Percentiles rank a stretch among this genome's conserved stretches.
phyloP scores from a whole-genome alignment of 2,329 filamentous ascomycete species.

The Neoscytalidium dimidiatum region DNA sequence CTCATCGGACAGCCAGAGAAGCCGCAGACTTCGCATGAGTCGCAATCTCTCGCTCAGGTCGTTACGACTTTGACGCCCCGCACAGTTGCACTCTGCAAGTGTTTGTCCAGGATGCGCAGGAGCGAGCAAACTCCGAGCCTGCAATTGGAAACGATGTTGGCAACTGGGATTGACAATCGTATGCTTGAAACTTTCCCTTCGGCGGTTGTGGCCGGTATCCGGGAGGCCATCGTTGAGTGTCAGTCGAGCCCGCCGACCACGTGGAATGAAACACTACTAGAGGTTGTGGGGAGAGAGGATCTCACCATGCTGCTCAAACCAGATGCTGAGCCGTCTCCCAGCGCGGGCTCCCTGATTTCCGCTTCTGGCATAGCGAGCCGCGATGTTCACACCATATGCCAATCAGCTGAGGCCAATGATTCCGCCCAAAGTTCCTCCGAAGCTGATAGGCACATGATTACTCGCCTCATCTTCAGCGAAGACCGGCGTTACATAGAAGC shows the following conservation, averaged over 20 bases:
- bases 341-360: conserved; percentile 23
- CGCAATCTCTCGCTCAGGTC: neutral
- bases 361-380: conserved; percentile 34
- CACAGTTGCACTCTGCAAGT: conserved; percentile 70
- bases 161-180: conserved; percentile 65
- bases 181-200: conserved; percentile 84
- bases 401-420: conserved; percentile 62
- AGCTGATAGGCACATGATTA: conserved; percentile 77
- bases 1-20: conserved; percentile 24
- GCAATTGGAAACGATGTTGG: conserved; percentile 73
- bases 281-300: conserved; percentile 79
- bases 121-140: conserved; percentile 51
- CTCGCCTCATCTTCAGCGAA: conserved; percentile 84
- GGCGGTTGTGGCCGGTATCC: conserved; percentile 75
- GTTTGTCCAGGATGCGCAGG: conserved; percentile 53
- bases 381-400: conserved; percentile 79
- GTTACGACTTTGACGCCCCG: conserved; percentile 40
- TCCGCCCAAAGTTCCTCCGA: conserved; percentile 79
- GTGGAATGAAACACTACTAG: conserved; percentile 72
- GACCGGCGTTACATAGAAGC: conserved; percentile 89
- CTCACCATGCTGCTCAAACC: conserved; percentile 66
- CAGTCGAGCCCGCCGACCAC: conserved; percentile 77
- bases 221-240: conserved; percentile 81
- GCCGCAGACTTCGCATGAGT: neutral
- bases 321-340: conserved; percentile 40